Evolutionary conservation across 495 filamentous ascomycete species (phyloP), one percentile per base, ranked within the genome.

Genomic region (Mycothermus thermophilus): DNA sequence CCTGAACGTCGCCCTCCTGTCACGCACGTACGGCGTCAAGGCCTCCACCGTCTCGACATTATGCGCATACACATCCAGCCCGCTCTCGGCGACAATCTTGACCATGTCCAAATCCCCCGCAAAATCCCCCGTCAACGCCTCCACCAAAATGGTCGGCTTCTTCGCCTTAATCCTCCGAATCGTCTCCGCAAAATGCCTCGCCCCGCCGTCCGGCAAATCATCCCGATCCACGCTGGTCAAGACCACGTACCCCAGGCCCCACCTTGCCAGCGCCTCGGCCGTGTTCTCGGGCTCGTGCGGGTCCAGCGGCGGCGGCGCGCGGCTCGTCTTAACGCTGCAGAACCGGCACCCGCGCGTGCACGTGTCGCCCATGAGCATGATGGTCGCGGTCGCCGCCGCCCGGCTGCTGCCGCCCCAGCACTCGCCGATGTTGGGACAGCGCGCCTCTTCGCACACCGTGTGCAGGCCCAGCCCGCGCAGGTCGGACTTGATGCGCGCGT

Each of bases 301-400:
- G 55, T 97, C 90, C 21, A 96, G 72, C 16, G 90, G 83, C 7
- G 77, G 59, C 3, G 92, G 92, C 0, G 62, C 55, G 26, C 80
- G 75, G 15, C 58, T 72, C 0, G 90, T 97, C 73, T 95, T 95
- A 30, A 97, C 90, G 38, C 74, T 80, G 67, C 90, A 97, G 69
- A 97, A 97, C 27, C 92, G 75, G 58, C 90, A 97, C 14, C 90
- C 90, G 18, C 90, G 77, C 7, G 90, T 97, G 60, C 90, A 97
- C 5, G 90, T 95, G 51, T 97, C 90, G 42, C 90, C 90, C 88
- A 96, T 95, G 5, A 96, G 66, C 92, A 97, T 96, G 62, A 97
- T 96, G 7, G 90, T 97, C 0, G 92, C 90, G 17, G 90, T 97
- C 1, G 92, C 92, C 15, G 83, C 77, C 31, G 76, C 72, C 62